Conservation (phyloP, 2,329 filamentous ascomycete species). For the Colletotrichum musicola region DNA sequence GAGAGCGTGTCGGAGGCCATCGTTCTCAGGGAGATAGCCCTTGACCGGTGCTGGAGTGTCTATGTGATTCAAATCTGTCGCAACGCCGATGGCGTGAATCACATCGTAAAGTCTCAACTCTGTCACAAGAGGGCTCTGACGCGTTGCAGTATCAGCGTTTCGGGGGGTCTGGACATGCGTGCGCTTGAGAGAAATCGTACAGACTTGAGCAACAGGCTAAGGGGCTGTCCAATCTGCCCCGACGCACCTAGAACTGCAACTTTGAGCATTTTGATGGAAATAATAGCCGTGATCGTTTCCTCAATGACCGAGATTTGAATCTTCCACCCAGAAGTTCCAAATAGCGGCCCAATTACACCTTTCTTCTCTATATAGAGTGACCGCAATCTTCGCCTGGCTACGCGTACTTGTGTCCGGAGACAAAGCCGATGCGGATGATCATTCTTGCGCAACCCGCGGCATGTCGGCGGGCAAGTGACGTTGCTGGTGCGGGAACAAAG, state of each 20-base stretch:
- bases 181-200: neutral
- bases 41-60: slow-evolving; percentile 82
- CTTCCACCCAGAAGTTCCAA: neutral
- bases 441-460: neutral
- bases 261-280: slow-evolving; percentile 5
- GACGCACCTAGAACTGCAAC: slow-evolving; percentile 26
- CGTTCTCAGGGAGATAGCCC: slow-evolving; percentile 74
- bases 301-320: neutral
- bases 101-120: slow-evolving; percentile 40
- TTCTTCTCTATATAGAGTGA: neutral
- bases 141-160: neutral
- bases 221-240: slow-evolving; percentile 25
- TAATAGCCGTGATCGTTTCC: neutral
- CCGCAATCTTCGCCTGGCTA: no score
- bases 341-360: neutral
- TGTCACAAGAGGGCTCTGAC: slow-evolving; percentile 13
- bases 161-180: neutral
- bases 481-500: slow-evolving; percentile 34
- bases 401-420: neutral
- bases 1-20: slow-evolving; percentile 73
- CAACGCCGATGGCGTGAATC: slow-evolving; percentile 67
- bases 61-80: slow-evolving; percentile 82
- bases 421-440: neutral
- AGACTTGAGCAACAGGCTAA: slow-evolving; percentile 31
- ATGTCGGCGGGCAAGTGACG: neutral